phyloP scores from a whole-genome alignment of 108 stramenopile species.

The Nitzschia sp. region DNA sequence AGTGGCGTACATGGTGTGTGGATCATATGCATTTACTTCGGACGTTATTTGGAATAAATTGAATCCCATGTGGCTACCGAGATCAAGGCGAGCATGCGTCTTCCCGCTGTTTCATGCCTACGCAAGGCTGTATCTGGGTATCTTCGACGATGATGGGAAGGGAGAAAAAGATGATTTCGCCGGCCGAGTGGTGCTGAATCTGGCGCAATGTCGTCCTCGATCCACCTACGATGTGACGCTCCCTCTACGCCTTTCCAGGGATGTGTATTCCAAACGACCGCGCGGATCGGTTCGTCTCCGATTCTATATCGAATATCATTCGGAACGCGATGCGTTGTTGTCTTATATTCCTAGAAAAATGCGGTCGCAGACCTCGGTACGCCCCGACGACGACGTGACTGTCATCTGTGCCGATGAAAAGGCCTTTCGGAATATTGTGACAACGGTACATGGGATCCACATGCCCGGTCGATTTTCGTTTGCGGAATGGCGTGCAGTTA shows the following conservation, averaged over 20 bases:
- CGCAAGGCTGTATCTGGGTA: constrained; percentile 56
- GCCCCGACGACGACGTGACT: constrained; percentile 36
- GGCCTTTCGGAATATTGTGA: constrained; percentile 65
- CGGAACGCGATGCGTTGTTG: constrained; percentile 53
- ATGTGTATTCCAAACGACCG: constrained; percentile 51
- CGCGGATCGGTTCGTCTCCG: constrained; percentile 67
- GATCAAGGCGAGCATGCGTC: constrained; percentile 63
- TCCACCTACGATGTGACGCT: constrained; percentile 67
- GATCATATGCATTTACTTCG: constrained; percentile 70
- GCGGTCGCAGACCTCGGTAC: not conserved
- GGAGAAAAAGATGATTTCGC: constrained; percentile 68
- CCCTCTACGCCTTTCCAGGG: constrained; percentile 54
- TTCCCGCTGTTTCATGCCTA: constrained; percentile 71
- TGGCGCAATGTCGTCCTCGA: constrained; percentile 53
- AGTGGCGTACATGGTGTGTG: constrained; percentile 68
- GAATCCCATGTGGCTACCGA: constrained; percentile 65
- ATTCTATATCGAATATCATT: constrained; percentile 58
- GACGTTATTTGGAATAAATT: constrained; percentile 57
- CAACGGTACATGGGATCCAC: constrained; percentile 69
- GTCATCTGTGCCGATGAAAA: constrained; percentile 57
- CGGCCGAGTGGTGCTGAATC: constrained; percentile 61
- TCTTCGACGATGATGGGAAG: constrained; percentile 72
- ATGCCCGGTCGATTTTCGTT: constrained; percentile 54
- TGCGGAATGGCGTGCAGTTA: constrained; percentile 41
- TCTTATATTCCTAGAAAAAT: constrained; percentile 53